Base-by-base conservation (phyloP, 1,139 yeast genomes). In the Yamadazyma membranifaciens region DNA sequence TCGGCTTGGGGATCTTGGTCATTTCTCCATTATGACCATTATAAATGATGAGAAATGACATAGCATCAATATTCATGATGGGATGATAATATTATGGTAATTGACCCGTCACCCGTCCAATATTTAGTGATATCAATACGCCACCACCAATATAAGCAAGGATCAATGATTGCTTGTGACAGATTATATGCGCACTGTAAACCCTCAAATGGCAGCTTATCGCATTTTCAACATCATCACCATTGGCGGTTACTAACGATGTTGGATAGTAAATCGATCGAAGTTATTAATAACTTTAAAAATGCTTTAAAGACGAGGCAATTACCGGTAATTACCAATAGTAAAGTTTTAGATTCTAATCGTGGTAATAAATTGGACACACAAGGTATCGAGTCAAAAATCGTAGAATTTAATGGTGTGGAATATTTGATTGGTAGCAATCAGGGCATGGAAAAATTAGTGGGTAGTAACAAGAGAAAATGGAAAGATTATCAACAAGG, bases 351-450 rank as follows among this genome's bases (percentile, higher is more conserved):
- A 26, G 49, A 46, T 26, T 52, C 62, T 31, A 72, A 69, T 51
- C 52, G 76, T 39, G 76, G 75, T 9, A 55, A 55, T 40, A 70
- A 70, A 46, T 50, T 67, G 30, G 48, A 50, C 11, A 48, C 43
- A 1, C 58, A 59, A 38, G 47, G 59, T 22, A 57, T 69, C 22
- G 52, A 52, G 24, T 54, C 70, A 13, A 67, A 67, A 47, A 59
- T 68, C 15, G 74, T 71, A 26, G 75, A 70, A 41, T 69, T 68
- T 48, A 63, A 65, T 39, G 75, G 74, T n/a, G 51, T 49, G n/a
- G 59, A 61, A 44, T 69, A 68, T 47, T 51, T 69, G 38, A 74
- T 72, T 6, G 59, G 65, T 38, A 65, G 69, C 22, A 69, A 67
- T 48, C 67, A 62, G 11, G 53, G 50, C 22, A 64, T 70, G 24